Evolutionary conservation across 768 basidiomycete species (phyloP).

Genomic region (Pleurotus giganteus): DNA sequence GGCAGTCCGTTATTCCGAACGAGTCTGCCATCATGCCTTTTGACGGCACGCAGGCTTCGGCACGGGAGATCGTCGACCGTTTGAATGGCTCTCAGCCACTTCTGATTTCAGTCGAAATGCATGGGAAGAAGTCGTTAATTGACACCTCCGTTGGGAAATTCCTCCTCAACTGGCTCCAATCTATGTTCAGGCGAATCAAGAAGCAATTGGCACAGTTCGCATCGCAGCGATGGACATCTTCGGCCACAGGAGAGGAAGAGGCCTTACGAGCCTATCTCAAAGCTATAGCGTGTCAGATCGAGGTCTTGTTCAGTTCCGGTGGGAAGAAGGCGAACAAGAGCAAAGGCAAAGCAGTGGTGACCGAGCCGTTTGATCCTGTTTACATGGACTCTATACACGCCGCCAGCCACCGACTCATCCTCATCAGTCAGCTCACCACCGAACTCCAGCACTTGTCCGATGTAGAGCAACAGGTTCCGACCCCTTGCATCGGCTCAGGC

Average conservation of each 20-base stretch:
- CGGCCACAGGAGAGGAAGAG: background rate
- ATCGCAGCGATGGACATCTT: background rate
- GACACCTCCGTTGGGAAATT: background rate
- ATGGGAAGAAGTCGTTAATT: background rate
- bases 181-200: background rate
- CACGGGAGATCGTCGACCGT: conserved; percentile 7
- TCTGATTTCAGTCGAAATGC: background rate
- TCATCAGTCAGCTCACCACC: background rate
- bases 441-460: background rate
- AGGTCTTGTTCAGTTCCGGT: background rate
- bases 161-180: background rate
- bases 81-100: background rate
- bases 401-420: background rate
- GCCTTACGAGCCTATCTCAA: background rate
- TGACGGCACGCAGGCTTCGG: background rate
- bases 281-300: background rate
- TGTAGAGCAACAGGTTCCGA: background rate
- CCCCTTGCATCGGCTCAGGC: too few relatives aligned
- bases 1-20: background rate
- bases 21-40: background rate
- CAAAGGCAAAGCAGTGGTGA: background rate
- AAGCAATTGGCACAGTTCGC: background rate
- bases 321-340: background rate
- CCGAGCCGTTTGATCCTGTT: too few relatives aligned
- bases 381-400: background rate